Conservation (phyloP, 2,329 filamentous ascomycete genomes). For the Pseudogymnoascus sp. region DNA sequence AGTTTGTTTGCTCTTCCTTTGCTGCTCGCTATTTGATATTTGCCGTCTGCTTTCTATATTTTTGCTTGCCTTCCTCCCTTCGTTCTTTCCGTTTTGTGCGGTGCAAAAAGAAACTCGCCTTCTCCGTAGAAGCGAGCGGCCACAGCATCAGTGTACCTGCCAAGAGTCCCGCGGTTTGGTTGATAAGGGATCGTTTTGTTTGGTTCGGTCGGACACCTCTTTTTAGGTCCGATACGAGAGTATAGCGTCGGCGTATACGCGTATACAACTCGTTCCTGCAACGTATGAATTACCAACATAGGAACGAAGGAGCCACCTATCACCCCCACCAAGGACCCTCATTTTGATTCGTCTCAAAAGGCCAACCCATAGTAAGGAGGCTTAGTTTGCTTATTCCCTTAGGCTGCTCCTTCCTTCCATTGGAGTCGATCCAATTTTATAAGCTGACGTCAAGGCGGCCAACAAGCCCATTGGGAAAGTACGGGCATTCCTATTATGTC, state of each 20-base stretch:
- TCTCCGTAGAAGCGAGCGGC: not conserved
- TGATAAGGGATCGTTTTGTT: not conserved
- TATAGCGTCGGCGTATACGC: not conserved
- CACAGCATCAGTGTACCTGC: not conserved
- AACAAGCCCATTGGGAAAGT: not conserved
- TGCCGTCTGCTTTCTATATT: not conserved
- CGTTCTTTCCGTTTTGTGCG: not conserved
- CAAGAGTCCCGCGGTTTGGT: not conserved
- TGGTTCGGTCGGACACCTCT: not conserved
- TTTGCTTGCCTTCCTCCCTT: not conserved
- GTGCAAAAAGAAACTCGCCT: not conserved
- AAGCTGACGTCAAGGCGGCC: not conserved
- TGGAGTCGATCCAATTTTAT: not conserved
- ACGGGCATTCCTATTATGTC: not conserved
- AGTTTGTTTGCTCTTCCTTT: not conserved
- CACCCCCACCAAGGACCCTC: not conserved
- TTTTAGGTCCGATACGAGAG: not conserved
- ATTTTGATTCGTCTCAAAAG: not conserved
- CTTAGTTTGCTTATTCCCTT: conserved; percentile 3
- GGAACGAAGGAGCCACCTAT: not conserved
- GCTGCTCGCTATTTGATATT: not conserved
- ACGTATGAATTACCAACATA: not conserved
- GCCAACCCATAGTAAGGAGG: not conserved
- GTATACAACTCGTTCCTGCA: not conserved
- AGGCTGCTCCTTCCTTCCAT: not conserved